A percentile compares a stretch with the other conserved stretches of the same genome.
phyloP scores from a whole-genome alignment of 163 green algal species.

The Chlorella variabilis region DNA sequence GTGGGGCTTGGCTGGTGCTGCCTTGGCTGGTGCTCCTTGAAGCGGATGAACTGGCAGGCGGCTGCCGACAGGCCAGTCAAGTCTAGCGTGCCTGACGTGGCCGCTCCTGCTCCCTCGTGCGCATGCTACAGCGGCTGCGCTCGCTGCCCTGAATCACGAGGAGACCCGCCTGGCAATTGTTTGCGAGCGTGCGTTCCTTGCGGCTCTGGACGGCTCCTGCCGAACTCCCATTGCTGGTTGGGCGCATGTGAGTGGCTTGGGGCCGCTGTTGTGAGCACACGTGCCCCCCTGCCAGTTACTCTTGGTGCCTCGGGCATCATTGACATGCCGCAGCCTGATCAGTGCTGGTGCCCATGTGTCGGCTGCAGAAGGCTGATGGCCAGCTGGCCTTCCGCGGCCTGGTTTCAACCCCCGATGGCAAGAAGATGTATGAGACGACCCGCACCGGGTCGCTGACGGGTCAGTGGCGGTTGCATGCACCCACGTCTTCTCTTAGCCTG shows the following conservation, averaged over 20 bases:
- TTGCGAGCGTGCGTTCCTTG: slow-evolving; percentile 95
- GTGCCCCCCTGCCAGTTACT: too few species aligned
- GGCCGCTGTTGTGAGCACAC: not conserved
- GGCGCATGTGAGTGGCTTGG: slow-evolving; percentile 32
- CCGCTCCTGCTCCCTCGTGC: not conserved
- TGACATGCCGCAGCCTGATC: not conserved
- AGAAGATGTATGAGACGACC: slow-evolving; percentile 78
- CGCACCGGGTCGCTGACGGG: slow-evolving; percentile 39
- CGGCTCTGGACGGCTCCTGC: slow-evolving; percentile 97
- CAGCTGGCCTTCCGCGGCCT: slow-evolving; percentile 89
- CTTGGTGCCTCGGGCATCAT: too few species aligned
- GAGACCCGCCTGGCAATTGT: slow-evolving; percentile 94
- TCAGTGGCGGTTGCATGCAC: too few species aligned
- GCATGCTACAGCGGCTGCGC: slow-evolving; percentile 55
- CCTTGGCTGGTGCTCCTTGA: too few species aligned
- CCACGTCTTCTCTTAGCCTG: too few species aligned
- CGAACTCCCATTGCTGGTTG: slow-evolving; percentile 93
- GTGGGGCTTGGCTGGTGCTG: not conserved
- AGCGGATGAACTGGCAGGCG: too few species aligned
- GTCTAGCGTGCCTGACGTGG: not conserved
- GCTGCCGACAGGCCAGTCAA: not conserved
- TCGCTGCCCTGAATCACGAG: slow-evolving; percentile 96
- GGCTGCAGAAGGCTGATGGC: slow-evolving; percentile 63
- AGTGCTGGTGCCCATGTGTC: not conserved
- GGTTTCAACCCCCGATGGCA: slow-evolving; percentile 91